Evolutionary conservation across 306 rosid species (phyloP), one percentile per base, ranked within the genome.

Genomic region (Luffa aegyptiaca): DNA sequence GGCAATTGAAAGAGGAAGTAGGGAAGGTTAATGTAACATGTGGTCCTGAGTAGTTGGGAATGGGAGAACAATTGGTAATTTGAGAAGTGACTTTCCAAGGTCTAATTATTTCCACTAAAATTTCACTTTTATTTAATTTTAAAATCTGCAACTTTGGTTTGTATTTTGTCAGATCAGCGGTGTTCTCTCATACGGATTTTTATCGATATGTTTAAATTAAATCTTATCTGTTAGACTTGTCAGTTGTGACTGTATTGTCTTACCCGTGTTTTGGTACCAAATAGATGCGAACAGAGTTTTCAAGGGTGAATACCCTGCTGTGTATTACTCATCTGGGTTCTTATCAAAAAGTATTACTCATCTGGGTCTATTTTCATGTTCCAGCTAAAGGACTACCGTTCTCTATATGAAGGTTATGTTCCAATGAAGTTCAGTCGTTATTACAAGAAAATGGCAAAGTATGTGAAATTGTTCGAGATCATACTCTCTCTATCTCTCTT

Each of bases 391-490:
- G 89, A 87, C 75, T 85, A 79, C 64, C 89, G 82, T 78, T 87
- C 95, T 53, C 82, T 83, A 37, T 95, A 95, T 59, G 97, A 95
- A 87, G 87, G 92, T 81, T 91, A 95, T 83, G 93, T 95, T 75
- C 98, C 98, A 46, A 95, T 95, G 98, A 92, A 90, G 88, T 91
- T 90, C 93, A 52, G 59, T 35, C 87, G 79, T 20, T 95, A 95
- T 83, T 85, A 85, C 93, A 95, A 90, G 88, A 89, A 89, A 86
- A 92, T 94, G 95, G 86, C 88, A 3, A 91, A 92, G 98, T 95
- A 86, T 73, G 90, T 86, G 75, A 65, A 44, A 82, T 81, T 83
- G 55, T 31, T 76, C 46, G 13, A 63, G 84, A 35, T 75, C 81
- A 36, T 77, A 37, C 10, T 18, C 74, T 20, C 51, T 69, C n/a